Percentiles rank a stretch among this genome's conserved stretches.
phyloP scores from a whole-genome alignment of 371 early-diverging fungal genomes.

The Apophysomyces trapeziformis region DNA sequence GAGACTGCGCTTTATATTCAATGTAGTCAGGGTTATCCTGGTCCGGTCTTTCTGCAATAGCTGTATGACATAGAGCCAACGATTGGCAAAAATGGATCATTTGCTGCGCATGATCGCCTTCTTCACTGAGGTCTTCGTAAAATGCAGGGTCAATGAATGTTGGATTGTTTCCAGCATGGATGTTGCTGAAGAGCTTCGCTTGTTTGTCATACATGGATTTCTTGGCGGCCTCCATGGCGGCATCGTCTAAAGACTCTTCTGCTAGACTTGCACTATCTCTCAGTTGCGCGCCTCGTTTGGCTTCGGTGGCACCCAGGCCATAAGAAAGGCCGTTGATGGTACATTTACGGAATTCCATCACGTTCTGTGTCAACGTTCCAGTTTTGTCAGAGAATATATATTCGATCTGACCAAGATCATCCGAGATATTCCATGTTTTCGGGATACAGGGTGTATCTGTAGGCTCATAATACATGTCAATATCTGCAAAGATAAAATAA shows the following conservation, averaged over 20 bases:
- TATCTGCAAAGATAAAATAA: conserved; percentile 80
- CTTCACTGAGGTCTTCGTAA: conserved; percentile 36
- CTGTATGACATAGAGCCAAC: conserved; percentile 92
- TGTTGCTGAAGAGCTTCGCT: conserved; percentile 37
- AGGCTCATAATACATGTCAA: conserved; percentile 86
- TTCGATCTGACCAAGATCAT: conserved; percentile 89
- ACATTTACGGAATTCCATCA: conserved; percentile 80
- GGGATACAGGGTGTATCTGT: conserved; percentile 81
- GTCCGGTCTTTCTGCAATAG: conserved; percentile 67
- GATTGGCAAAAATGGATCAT: conserved; percentile 74
- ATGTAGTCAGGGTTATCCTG: conserved; percentile 49
- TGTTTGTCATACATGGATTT: conserved; percentile 44
- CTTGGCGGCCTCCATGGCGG: conserved; percentile 16
- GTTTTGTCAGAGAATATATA: conserved; percentile 97
- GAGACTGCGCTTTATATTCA: conserved; percentile 88
- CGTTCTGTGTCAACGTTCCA: conserved; percentile 80
- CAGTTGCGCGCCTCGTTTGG: conserved; percentile 32
- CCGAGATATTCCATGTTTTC: conserved; percentile 87
- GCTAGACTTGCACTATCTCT: conserved; percentile 19
- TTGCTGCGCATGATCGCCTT: conserved; percentile 28
- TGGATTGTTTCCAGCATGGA: conserved; percentile 40
- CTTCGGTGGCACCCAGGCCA: conserved; percentile 61
- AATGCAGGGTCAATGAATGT: conserved; percentile 51
- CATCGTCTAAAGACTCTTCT: conserved; percentile 10
- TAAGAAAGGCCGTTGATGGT: conserved; percentile 84